Conservation (phyloP, 495 filamentous ascomycete genomes). For the Tuber borchii region DNA sequence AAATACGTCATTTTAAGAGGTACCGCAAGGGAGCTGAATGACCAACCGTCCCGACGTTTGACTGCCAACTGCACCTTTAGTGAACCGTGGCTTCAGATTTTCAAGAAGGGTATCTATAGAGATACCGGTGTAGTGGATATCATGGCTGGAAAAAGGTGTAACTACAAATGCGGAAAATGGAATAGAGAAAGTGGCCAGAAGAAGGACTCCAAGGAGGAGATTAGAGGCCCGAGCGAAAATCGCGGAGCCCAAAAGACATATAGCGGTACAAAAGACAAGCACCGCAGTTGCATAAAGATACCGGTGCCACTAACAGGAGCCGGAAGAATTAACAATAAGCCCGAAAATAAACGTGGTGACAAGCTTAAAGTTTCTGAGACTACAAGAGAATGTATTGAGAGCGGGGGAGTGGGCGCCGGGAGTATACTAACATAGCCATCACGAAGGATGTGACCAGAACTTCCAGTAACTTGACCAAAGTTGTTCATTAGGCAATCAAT, state of each 20-base stretch:
- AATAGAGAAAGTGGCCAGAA: constrained; percentile 73
- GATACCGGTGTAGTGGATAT: constrained; percentile 70
- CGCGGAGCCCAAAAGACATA: constrained; percentile 73
- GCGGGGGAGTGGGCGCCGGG: background rate
- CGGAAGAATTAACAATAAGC: constrained; percentile 14
- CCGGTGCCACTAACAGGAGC: constrained; percentile 55
- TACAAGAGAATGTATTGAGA: background rate
- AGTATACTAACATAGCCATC: constrained; percentile 51
- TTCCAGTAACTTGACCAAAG: constrained; percentile 57
- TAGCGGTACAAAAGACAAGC: constrained; percentile 63
- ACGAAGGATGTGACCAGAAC: constrained; percentile 56
- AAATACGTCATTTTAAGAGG: constrained; percentile 7
- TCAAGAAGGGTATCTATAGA: constrained; percentile 60
- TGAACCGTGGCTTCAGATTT: constrained; percentile 65
- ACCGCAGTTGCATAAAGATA: constrained; percentile 73
- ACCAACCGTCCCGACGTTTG: constrained; percentile 50
- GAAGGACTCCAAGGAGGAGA: constrained; percentile 65
- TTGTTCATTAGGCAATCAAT: constrained; percentile 77
- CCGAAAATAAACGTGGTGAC: background rate
- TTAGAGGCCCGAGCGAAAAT: constrained; percentile 77
- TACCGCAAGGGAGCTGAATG: no score
- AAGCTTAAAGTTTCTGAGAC: background rate
- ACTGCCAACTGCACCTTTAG: constrained; percentile 61
- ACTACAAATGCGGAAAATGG: constrained; percentile 65
- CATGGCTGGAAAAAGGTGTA: constrained; percentile 59